Percentiles rank a stretch among this genome's conserved stretches.
Conservation (phyloP, 2,329 filamentous ascomycete genomes). For the Phaeosphaeriaceae sp. region DNA sequence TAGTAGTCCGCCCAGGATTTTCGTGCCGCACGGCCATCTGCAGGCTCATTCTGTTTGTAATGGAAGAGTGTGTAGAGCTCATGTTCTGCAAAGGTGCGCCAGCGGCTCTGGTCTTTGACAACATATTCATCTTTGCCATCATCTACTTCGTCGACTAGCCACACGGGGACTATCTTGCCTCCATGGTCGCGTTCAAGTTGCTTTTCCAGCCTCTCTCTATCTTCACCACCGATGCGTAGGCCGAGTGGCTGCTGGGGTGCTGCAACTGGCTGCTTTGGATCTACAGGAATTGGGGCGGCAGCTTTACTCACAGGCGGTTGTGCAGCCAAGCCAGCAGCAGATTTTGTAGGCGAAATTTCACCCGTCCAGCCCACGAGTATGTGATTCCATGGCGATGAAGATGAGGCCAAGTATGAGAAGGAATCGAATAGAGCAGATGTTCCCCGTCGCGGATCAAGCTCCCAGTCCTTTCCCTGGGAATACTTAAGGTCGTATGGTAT, state of each 20-base stretch:
- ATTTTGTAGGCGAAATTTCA: conserved; percentile 60
- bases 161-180: conserved; percentile 84
- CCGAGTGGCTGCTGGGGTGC: conserved; percentile 70
- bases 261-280: conserved; percentile 62
- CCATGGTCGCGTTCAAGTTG: conserved; percentile 75
- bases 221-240: conserved; percentile 71
- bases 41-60: conserved; percentile 93
- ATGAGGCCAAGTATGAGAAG: conserved; percentile 85
- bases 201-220: conserved; percentile 75
- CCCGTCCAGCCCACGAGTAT: conserved; percentile 95
- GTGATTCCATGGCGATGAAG: conserved; percentile 85
- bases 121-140: conserved; percentile 70
- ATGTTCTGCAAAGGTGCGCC: conserved; percentile 89
- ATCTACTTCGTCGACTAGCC: conserved; percentile 81
- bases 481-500: conserved; percentile 67
- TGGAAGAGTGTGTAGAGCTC: conserved; percentile 93
- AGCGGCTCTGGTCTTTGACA: conserved; percentile 82
- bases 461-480: conserved; percentile 63
- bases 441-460: conserved; percentile 77
- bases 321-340: conserved; percentile 46
- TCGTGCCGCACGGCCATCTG: conserved; percentile 80
- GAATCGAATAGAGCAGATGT: conserved; percentile 93
- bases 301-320: conserved; percentile 69
- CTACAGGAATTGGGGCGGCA: conserved; percentile 79
- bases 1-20: conserved; percentile 92